Evolutionary conservation across 176 grass and related monocot genomes (phyloP), one percentile per base, ranked within the genome.

Genomic region (Raddia guianensis): DNA sequence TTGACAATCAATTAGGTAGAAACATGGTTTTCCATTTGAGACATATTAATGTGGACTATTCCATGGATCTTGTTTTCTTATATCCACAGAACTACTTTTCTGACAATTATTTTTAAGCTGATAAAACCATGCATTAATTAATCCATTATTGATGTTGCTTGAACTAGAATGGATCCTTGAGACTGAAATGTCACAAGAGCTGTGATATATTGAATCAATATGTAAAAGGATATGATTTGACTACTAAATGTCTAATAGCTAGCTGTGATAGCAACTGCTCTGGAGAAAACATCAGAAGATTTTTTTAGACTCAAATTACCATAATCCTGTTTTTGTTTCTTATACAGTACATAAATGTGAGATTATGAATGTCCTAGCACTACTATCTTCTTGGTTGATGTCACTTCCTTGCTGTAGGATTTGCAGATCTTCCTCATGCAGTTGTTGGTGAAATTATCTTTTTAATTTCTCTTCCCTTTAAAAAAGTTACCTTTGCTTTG

Each of bases 281-380:
- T 66, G 60, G 12, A 45, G n/a, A 64, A 63, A 65, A 66, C 35
- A 74, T 55, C 35, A 8, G 37, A 55, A 52, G 4, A 57, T 45
- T 49, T 35, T 79, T 50, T 61, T 72, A 46, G 27, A 1, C 27
- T 63, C 43, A 19, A 62, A 14, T 60, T 70, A 9, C 12, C 9
- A 7, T 68, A 8, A 20, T 52, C 35, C 15, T 75, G 9, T 34
- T 9, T 67, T 34, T 66, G 37, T 49, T 49, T 11, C 44, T 64
- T 85, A 20, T 85, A 20, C 4, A 47, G 5, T 69, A 37, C 35
- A 84, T 75, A 68, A 60, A 75, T 85, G 63, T 32, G 72, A 58
- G 64, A 76, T 33, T 58, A 48, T 77, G 56, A 33, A 32, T 8
- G 1, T 3, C 7, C n/a, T 81, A 34, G 61, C 12, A 63, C 9